A percentile compares a stretch with the other conserved stretches of the same genome.
Conservation (phyloP, 2,329 filamentous ascomycete species). For the Hansfordia pulvinata region DNA sequence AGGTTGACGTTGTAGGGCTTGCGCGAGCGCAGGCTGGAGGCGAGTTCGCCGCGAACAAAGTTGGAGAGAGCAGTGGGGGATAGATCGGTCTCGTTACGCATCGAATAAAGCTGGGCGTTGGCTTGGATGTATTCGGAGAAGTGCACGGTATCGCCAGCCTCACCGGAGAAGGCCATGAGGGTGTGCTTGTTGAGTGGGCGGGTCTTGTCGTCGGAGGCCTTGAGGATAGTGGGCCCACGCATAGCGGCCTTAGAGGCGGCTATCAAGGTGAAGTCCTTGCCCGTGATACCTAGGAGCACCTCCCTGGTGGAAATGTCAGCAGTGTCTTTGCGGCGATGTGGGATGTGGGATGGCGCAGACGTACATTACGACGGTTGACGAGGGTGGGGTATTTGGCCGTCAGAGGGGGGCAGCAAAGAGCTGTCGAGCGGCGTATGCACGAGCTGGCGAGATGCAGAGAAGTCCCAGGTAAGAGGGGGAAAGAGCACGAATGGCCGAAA, state of each 20-base stretch:
- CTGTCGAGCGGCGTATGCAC: background rate
- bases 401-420: too few relatives aligned
- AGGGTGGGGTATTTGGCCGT: too few relatives aligned
- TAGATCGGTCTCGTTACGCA: constrained; percentile 92
- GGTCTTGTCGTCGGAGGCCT: constrained; percentile 94
- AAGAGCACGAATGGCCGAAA: background rate
- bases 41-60: constrained; percentile 90
- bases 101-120: constrained; percentile 94
- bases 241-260: constrained; percentile 96
- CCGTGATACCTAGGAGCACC: constrained; percentile 93
- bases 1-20: constrained; percentile 97
- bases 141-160: constrained; percentile 96
- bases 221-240: constrained; percentile 92
- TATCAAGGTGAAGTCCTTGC: constrained; percentile 98
- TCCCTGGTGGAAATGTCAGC: constrained; percentile 48
- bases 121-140: constrained; percentile 99
- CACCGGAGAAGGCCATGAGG: constrained; percentile 87
- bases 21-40: constrained; percentile 76
- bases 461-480: too few relatives aligned
- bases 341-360: constrained; percentile 6
- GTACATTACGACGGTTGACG: too few relatives aligned
- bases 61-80: constrained; percentile 78
- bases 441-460: background rate
- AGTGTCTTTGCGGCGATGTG: background rate
- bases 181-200: constrained; percentile 85